Evolutionary conservation across 1,139 yeast genomes (phyloP).

Genomic region (Tardiomyces blankii): DNA sequence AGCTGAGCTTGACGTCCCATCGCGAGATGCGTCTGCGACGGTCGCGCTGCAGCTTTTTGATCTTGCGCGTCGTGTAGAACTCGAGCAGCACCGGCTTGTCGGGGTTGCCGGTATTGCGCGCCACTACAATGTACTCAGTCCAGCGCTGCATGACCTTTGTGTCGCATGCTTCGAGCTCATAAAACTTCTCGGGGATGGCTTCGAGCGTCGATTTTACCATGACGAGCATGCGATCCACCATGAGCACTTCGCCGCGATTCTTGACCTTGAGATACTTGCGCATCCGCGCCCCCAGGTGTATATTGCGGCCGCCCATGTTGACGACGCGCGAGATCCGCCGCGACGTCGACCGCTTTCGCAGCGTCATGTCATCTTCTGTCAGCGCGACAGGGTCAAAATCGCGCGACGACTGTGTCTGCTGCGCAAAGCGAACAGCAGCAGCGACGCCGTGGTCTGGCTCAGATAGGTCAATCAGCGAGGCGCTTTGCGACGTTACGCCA

Average conservation of each 20-base stretch:
- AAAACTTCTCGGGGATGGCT: constrained; percentile 23
- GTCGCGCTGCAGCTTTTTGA: constrained; percentile 3
- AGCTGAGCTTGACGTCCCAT: constrained; percentile 9
- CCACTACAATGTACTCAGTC: constrained; percentile 63
- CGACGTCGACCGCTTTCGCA: no score
- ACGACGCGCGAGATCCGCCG: no score
- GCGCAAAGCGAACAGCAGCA: no score
- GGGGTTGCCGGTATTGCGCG: constrained; percentile 42
- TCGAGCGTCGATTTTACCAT: constrained; percentile 36
- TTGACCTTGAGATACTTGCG: not conserved
- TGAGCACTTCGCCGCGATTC: constrained; percentile 29
- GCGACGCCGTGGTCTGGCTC: no score
- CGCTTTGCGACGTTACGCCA: no score
- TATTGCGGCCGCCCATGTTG: no score
- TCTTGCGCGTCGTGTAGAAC: constrained; percentile 35
- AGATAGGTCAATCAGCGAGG: no score
- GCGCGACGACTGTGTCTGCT: no score
- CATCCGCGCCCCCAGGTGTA: no score
- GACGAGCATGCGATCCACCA: constrained; percentile 56
- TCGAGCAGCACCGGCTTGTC: constrained; percentile 47
- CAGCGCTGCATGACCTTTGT: constrained; percentile 58
- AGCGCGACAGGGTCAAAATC: no score
- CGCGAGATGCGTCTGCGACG: constrained; percentile 13
- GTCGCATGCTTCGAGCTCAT: constrained; percentile 41
- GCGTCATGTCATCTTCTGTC: no score